Conservation (phyloP, 2,329 filamentous ascomycete genomes). For the Beauveria varroae region DNA sequence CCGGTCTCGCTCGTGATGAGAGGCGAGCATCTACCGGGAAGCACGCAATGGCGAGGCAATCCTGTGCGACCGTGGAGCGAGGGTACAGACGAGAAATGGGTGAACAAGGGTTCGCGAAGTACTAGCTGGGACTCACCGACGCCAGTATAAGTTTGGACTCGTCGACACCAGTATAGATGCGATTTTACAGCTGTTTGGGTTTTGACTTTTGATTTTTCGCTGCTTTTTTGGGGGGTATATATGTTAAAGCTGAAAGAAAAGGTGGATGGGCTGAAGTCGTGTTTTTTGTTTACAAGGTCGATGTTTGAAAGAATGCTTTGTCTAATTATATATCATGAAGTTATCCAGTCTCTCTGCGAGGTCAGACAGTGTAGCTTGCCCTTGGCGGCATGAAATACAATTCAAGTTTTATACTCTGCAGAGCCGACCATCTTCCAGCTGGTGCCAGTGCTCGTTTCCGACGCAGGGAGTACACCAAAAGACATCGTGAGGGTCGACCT, state of each 20-base stretch:
- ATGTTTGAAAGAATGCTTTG: not conserved
- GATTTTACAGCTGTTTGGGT: not conserved
- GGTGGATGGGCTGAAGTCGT: not conserved
- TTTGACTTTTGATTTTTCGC: not conserved
- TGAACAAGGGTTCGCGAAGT: not conserved
- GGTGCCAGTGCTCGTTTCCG: slow-evolving; percentile 34
- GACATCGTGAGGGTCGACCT: slow-evolving; percentile 38
- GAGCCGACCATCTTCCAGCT: slow-evolving; percentile 18
- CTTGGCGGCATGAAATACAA: not conserved
- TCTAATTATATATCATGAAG: not conserved
- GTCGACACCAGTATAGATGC: not conserved
- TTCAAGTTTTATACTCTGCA: slow-evolving; percentile 14
- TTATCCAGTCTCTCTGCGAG: not conserved
- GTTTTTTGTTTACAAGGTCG: not conserved
- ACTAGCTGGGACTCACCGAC: slow-evolving; percentile 5
- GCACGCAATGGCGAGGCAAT: slow-evolving; percentile 17
- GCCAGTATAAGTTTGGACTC: slow-evolving; percentile 6
- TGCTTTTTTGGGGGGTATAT: not conserved
- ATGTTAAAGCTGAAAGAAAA: not conserved
- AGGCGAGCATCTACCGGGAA: slow-evolving; percentile 15
- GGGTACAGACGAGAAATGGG: not conserved
- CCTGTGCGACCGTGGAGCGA: slow-evolving; percentile 16
- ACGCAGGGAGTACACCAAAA: slow-evolving; percentile 43
- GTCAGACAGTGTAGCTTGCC: not conserved
- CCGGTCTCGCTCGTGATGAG: slow-evolving; percentile 17